Evolutionary conservation across 2,329 filamentous ascomycete genomes (phyloP), one percentile per base, ranked within the genome.

Genomic region (Calonectria montana): DNA sequence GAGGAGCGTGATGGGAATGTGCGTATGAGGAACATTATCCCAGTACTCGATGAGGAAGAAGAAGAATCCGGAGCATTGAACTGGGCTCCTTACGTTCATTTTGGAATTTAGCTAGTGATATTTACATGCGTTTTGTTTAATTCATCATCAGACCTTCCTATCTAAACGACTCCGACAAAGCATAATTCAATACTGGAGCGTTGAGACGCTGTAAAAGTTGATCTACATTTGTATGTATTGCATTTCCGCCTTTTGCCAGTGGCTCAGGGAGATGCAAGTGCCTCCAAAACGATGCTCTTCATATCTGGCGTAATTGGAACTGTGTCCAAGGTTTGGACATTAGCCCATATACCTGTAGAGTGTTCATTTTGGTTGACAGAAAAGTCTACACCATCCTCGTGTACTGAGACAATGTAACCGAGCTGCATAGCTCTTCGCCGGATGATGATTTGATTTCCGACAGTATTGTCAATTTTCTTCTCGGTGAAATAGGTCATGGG

Each of bases 271-370:
- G 7, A 18, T 10, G 25, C 47, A 3, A 55, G 29, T 7, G 50
- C 50, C 3, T 35, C 29, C 50, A 35, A 37, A 15, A 39, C 16
- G 43, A 41, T 39, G 6, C 23, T 27, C 16, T 35, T 41, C 63
- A 65, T 65, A 12, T 35, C 37, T 6, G 23, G 3, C 35, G 48
- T 65, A 10, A 55, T 65, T 21, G 23, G 16, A 23, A 65, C 2
- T 4, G 31, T 10, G 6, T 41, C 25, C 23, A 65, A 27, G 8
- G 27, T 18, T 2, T 41, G 16, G 1, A 2, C 0, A 10, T 15
- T 12, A n/a, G 63, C 63, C 63, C 47, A 65, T 13, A 65, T 21
- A 1, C 63, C 48, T 5, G 18, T n/a, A 2, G 48, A 65, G 45
- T 65, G 63, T 21, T 57, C 63, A 1, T 25, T 25, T 9, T 57